These are phyloP conservation scores for Tephrocybe sp. DNA, from an alignment of 768 basidiomycete genomes.

Conservation along the genomic window DNA sequence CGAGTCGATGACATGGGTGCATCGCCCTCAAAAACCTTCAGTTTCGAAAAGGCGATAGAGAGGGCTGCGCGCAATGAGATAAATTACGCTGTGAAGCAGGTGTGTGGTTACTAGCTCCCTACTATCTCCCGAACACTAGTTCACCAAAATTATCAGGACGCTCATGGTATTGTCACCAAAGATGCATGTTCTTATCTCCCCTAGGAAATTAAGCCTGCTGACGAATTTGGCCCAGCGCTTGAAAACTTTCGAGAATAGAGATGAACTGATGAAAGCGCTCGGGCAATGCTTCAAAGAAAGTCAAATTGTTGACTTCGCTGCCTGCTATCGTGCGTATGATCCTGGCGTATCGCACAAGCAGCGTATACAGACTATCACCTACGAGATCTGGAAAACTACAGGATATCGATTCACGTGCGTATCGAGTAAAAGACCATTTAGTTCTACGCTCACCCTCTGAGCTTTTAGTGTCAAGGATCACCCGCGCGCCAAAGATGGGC, in stretches of 20 bases:
- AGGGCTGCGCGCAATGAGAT: constrained; percentile 13
- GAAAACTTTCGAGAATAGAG: constrained; percentile 26
- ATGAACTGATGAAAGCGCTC: constrained; percentile 33
- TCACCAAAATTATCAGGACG: not conserved
- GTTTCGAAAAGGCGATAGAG: constrained; percentile 20
- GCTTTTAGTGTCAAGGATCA: constrained; percentile 47
- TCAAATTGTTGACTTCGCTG: constrained; percentile 41
- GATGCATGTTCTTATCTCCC: constrained; percentile 14
- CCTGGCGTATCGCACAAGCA: constrained; percentile 35
- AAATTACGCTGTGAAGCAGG: constrained; percentile 4
- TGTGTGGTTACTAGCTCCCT: not conserved
- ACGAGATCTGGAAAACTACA: constrained; percentile 49
- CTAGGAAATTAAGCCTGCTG: not conserved
- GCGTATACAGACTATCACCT: constrained; percentile 37
- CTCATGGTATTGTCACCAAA: constrained; percentile 8
- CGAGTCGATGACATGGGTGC: not conserved
- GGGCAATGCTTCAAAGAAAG: constrained; percentile 30
- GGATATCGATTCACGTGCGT: constrained; percentile 52
- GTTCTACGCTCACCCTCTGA: not conserved
- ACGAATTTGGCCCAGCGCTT: constrained; percentile 23
- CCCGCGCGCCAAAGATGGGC: constrained; percentile 43
- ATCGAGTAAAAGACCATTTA: not conserved
- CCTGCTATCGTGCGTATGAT: constrained; percentile 34
- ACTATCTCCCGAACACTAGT: not conserved
- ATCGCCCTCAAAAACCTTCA: constrained; percentile 12